Base-by-base conservation (phyloP, 441 rosid genomes). In the Pelargonium cotyledonis region DNA sequence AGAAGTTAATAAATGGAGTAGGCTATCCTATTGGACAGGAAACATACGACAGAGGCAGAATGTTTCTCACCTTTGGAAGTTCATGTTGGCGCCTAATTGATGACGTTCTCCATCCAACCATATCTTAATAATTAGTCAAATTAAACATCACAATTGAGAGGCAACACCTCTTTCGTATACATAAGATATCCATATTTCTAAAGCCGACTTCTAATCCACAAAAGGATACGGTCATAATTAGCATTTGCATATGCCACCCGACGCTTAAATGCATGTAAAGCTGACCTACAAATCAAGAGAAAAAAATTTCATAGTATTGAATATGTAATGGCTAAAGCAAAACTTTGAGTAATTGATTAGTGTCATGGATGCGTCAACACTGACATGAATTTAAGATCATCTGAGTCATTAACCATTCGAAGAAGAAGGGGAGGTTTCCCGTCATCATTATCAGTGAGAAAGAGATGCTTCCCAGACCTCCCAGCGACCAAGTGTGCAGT, bases 51-150 rank as follows among this genome's bases (percentile, higher is more conserved):
- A 2, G 16, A 5, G 19, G 16, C 19, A 18, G 16, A n/a, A 14
- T 53, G 58, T 19, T 15, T 53, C 19, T 65, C 7, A 86, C 97
- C 91, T 86, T 85, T 38, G 96, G 98, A 77, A 90, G 92, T 79
- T 92, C 97, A 77, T 80, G 74, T 72, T 85, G 91, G 73, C 91
- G 91, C 67, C 94, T 83, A 53, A 92, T 92, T 67, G 98, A 92
- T 67, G 98, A 90, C 69, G 98, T 92, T 74, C 97, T 82, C 97
- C 97, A 92, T 61, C 98, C 97, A 80, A 90, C 98, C 74, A 90
- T 80, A 77, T 91, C 98, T 90, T 70, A 69, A 6, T 63, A 21
- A 46, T 16, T 38, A 72, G 86, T 87, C 55, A 84, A 86, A 88
- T 69, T 65, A 76, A 74, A 75, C 79, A 18, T 40, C 61, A 40